These are phyloP conservation scores for Acanthamoeba royreba DNA, from an alignment of 208 protist genomes.

Conservation along the genomic window DNA sequence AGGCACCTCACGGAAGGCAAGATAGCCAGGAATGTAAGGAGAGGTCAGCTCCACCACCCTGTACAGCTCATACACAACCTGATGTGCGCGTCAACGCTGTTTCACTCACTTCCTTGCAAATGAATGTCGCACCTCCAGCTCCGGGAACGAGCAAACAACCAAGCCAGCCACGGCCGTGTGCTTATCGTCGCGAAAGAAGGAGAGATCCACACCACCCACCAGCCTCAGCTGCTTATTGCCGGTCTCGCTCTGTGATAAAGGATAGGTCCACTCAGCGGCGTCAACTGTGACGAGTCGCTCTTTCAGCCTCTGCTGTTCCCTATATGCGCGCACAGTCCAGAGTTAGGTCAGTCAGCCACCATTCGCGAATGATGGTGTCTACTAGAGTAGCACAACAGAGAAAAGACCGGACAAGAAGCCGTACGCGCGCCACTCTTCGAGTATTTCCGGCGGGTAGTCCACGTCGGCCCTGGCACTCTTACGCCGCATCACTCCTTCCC, in stretches of 20 bases:
- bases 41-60: conserved; percentile 67
- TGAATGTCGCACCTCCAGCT: conserved; percentile 52
- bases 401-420: too few relatives aligned
- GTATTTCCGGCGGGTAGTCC: background rate
- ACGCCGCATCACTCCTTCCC: too few relatives aligned
- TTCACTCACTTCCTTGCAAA: background rate
- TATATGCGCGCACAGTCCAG: background rate
- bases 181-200: conserved; percentile 75
- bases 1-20: conserved; percentile 92
- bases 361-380: background rate
- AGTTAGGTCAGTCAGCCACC: background rate
- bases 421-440: background rate
- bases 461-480: background rate
- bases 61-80: conserved; percentile 74
- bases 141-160: conserved; percentile 76
- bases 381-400: too few relatives aligned
- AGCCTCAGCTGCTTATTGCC: background rate
- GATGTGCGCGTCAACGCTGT: conserved; percentile 49
- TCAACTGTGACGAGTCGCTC: background rate
- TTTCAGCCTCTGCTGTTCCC: background rate
- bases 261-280: background rate
- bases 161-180: conserved; percentile 70
- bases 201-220: background rate
- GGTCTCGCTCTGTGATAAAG: background rate
- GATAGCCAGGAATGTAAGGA: conserved; percentile 91